phyloP scores from a whole-genome alignment of 257 asterid genomes.

The Scutellaria barbata region DNA sequence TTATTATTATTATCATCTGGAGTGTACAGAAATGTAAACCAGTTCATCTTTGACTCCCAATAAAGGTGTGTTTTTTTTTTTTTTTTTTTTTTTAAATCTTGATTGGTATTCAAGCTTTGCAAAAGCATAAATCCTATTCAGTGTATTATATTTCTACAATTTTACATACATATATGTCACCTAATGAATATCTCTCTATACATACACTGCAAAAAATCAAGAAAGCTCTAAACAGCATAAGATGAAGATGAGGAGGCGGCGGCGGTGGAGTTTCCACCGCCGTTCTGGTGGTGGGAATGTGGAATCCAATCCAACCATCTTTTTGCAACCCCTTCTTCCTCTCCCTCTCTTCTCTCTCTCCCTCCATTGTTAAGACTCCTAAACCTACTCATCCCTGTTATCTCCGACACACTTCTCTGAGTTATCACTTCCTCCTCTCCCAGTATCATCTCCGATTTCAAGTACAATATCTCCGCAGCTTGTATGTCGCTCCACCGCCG shows the following conservation, averaged over 20 bases:
- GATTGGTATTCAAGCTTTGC: too few species aligned
- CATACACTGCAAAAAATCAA: neutral
- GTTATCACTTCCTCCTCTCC: constrained; percentile 37
- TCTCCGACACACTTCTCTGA: constrained; percentile 72
- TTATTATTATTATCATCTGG: constrained; percentile 23
- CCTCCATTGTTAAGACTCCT: constrained; percentile 34
- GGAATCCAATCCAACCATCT: constrained; percentile 77
- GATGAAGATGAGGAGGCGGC: constrained; percentile 31
- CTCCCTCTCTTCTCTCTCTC: constrained; percentile 33
- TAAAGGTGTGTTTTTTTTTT: constrained; percentile 51
- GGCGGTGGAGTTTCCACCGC: constrained; percentile 32
- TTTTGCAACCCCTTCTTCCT: constrained; percentile 47
- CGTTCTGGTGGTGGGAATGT: constrained; percentile 42
- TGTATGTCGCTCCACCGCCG: constrained; percentile 63
- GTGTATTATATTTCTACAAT: too few species aligned
- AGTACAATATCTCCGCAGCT: constrained; percentile 49
- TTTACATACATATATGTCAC: too few species aligned
- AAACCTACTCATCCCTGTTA: constrained; percentile 63
- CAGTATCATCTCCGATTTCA: constrained; percentile 42
- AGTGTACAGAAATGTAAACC: constrained; percentile 68
- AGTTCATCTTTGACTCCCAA: constrained; percentile 47
- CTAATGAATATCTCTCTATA: neutral
- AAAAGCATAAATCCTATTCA: too few species aligned
- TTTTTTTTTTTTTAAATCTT: neutral
- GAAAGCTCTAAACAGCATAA: constrained; percentile 20